phyloP scores from a whole-genome alignment of 345 rosid genomes.

The Atalantia buxifolia region DNA sequence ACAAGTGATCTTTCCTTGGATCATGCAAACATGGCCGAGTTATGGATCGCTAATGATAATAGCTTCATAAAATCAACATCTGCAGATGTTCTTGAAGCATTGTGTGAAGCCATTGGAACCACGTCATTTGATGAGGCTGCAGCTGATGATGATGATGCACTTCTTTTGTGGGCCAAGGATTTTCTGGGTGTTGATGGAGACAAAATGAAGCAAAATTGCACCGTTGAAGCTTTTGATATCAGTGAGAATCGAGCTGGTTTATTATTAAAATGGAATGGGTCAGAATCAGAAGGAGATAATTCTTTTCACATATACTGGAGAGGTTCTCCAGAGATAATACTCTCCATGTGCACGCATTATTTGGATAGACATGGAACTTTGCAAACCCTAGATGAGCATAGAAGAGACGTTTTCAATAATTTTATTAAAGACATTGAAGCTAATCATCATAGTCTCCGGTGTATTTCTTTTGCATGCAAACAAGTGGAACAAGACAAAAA shows the following conservation, averaged over 20 bases:
- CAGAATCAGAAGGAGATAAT: neutral
- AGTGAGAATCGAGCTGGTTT: neutral
- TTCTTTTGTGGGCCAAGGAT: conserved; percentile 1
- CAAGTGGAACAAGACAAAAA: neutral
- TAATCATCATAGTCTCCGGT: neutral
- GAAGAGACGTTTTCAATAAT: neutral
- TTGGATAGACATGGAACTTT: neutral
- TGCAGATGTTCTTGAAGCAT: neutral
- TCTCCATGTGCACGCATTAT: neutral
- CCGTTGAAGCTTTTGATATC: neutral
- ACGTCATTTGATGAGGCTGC: neutral
- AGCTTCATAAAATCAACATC: neutral
- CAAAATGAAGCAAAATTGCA: neutral
- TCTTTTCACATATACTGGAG: neutral
- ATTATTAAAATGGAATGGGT: neutral
- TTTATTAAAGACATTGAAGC: neutral
- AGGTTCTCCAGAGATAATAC: neutral
- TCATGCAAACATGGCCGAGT: neutral
- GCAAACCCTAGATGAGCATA: neutral
- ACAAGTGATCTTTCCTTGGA: neutral
- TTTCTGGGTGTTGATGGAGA: neutral
- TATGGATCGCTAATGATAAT: neutral
- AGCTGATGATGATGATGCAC: neutral
- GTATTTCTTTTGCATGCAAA: neutral
- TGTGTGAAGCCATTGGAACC: neutral